Evolutionary conservation across 768 basidiomycete genomes (phyloP), one percentile per base, ranked within the genome.

Genomic region (Macrocybe gigantea): DNA sequence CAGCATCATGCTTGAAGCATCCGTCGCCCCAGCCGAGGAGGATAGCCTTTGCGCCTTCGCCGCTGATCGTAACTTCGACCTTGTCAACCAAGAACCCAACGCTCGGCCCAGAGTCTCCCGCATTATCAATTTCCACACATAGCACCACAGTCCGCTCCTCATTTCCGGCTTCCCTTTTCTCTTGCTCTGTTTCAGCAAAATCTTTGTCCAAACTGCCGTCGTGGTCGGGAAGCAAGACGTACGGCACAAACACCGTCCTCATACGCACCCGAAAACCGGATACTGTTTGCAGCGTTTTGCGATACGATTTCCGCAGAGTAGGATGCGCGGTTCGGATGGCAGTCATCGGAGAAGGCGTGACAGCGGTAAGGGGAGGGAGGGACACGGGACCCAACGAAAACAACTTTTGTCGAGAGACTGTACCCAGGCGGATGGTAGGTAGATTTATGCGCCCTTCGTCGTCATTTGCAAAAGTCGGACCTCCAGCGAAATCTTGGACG

Each of bases 201-300:
- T 71, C 71, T 4, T 60, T 49, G 4, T 61, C 60, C 9, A 60
- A 54, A 10, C 56, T 53, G 9, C 53, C 58, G 34, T 65, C 62
- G 12, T 55, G 56, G 32, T 74, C 74, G 1, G 82, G 79, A 4
- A 91, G 67, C 39, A 92, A 72, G 14, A 93, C 78, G 54, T 90
- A 85, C 0, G 93, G 93, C 8, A 94, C 83, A 53, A 93, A 91
- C 5, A 93, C 86, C 0, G 92, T 93, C n/a, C 92, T 79, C 93
- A 95, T 95, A 33, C 92, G 82, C 22, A 96, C 87, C 14, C 83
- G 77, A 64, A 96, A 87, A 3, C 91, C 93, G 29, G 88, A 87
- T 3, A 85, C 82, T 0, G 88, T 85, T 39, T 76, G 74, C 12
- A 96, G 66, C 1, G 86, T 83, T 57, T 87, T 85, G 29, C 93